Evolutionary conservation across 805 yeast species (phyloP).

Genomic region (Wickerhamomyces chaumierensis): DNA sequence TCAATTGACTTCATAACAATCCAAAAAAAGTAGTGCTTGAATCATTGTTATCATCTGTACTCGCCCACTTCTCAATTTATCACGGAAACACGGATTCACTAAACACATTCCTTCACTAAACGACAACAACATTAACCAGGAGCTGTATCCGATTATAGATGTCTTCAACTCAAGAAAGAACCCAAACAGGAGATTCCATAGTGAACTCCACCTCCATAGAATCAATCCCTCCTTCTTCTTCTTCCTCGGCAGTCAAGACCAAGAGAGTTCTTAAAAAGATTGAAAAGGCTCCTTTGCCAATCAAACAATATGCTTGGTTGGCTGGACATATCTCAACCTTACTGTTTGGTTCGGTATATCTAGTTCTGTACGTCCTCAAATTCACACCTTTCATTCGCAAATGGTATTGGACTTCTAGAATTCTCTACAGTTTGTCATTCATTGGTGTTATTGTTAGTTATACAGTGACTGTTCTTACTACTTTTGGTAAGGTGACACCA

Average conservation of each 20-base stretch:
- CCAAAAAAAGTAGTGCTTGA: too few relatives aligned
- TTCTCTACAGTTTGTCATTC: slow-evolving; percentile 43
- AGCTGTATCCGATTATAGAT: too few relatives aligned
- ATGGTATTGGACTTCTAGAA: slow-evolving; percentile 33
- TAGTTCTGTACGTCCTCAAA: slow-evolving; percentile 18
- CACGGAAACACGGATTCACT: too few relatives aligned
- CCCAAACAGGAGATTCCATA: too few relatives aligned
- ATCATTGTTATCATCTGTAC: too few relatives aligned
- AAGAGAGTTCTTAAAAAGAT: slow-evolving; percentile 27
- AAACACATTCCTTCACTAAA: too few relatives aligned
- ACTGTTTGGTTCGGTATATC: slow-evolving; percentile 29
- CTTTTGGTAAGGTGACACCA: slow-evolving; percentile 52
- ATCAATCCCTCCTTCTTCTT: too few relatives aligned
- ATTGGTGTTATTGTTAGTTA: slow-evolving; percentile 46
- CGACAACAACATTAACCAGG: too few relatives aligned
- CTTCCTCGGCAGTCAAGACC: slow-evolving; percentile 5
- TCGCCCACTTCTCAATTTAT: too few relatives aligned
- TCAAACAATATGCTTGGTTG: slow-evolving; percentile 41
- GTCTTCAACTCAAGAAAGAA: too few relatives aligned
- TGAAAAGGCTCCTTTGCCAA: slow-evolving; percentile 22
- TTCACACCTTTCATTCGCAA: slow-evolving; percentile 4
- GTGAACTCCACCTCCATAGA: too few relatives aligned
- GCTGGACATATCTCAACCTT: slow-evolving; percentile 41
- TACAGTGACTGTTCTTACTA: slow-evolving; percentile 41
- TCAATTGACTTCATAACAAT: too few relatives aligned